A percentile compares a stretch with the other conserved stretches of the same genome.
Conservation (phyloP, 495 filamentous ascomycete species). For the Letharia columbiana region DNA sequence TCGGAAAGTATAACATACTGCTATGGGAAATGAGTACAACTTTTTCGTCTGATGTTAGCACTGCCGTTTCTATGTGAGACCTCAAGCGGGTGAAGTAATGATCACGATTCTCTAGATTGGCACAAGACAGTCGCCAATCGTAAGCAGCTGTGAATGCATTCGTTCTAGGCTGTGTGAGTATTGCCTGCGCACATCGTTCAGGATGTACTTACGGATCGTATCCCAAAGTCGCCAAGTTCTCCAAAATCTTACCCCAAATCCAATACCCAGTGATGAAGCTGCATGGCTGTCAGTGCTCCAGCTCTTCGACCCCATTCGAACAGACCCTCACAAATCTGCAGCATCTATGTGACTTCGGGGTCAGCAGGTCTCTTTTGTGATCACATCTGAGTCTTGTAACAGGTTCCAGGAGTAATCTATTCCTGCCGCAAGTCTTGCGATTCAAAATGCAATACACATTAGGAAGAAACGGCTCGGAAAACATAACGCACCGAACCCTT, state of each 20-base stretch:
- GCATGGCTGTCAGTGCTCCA: slow-evolving; percentile 2
- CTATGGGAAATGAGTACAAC: slow-evolving; percentile 85
- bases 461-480: background rate
- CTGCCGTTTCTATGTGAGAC: slow-evolving; percentile 76
- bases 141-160: slow-evolving; percentile 94
- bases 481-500: slow-evolving; percentile 59
- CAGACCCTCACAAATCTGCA: slow-evolving; percentile 82
- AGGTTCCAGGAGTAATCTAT: background rate
- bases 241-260: slow-evolving; percentile 98
- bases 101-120: slow-evolving; percentile 79
- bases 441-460: background rate
- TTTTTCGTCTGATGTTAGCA: slow-evolving; percentile 61
- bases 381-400: background rate
- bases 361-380: background rate
- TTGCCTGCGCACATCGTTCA: background rate
- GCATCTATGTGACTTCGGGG: slow-evolving; percentile 42
- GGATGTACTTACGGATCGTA: slow-evolving; percentile 59
- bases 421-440: background rate
- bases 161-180: slow-evolving; percentile 34
- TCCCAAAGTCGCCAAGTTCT: slow-evolving; percentile 89
- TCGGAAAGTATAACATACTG: background rate
- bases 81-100: slow-evolving; percentile 89
- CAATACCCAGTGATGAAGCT: slow-evolving; percentile 68
- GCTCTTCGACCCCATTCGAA: slow-evolving; percentile 15
- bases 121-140: slow-evolving; percentile 93